Evolutionary conservation across 179 eudicot genomes (phyloP).

Genomic region (Beta macrorhiza): DNA sequence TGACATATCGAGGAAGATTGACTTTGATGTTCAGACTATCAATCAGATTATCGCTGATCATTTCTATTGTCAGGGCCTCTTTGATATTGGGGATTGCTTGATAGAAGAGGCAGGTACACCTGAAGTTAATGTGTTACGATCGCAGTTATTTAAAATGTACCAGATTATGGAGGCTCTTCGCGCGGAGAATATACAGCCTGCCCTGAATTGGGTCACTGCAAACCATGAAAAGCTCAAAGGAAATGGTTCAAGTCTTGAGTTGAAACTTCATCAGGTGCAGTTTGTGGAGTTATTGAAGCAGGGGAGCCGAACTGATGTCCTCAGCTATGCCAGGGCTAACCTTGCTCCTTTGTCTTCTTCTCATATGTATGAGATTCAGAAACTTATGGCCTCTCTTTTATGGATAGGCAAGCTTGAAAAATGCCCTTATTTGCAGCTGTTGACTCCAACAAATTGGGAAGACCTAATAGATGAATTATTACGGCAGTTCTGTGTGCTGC

Average conservation of each 20-base stretch:
- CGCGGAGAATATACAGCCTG: slow-evolving; percentile 48
- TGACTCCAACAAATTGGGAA: slow-evolving; percentile 44
- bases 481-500: slow-evolving; percentile 44
- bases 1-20: slow-evolving; percentile 54
- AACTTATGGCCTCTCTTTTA: slow-evolving; percentile 52
- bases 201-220: slow-evolving; percentile 49
- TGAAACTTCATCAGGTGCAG: slow-evolving; percentile 57
- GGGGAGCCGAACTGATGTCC: slow-evolving; percentile 52
- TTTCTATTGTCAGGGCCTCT: slow-evolving; percentile 51
- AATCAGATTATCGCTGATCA: slow-evolving; percentile 56
- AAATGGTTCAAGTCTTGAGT: slow-evolving; percentile 50
- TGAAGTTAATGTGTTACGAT: slow-evolving; percentile 28
- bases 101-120: slow-evolving; percentile 44
- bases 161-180: slow-evolving; percentile 55
- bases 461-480: slow-evolving; percentile 45
- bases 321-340: slow-evolving; percentile 42
- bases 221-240: slow-evolving; percentile 47
- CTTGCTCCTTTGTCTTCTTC: slow-evolving; percentile 43
- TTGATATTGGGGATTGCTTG: slow-evolving; percentile 58
- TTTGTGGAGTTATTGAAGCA: slow-evolving; percentile 53
- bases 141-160: slow-evolving; percentile 47
- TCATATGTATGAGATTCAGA: slow-evolving; percentile 47
- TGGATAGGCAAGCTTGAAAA: slow-evolving; percentile 56
- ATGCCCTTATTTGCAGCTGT: slow-evolving; percentile 49
- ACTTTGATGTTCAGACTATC: slow-evolving; percentile 42